These are phyloP conservation scores for Boletus reticulatus DNA, from an alignment of 768 basidiomycete genomes.

Conservation along the genomic window DNA sequence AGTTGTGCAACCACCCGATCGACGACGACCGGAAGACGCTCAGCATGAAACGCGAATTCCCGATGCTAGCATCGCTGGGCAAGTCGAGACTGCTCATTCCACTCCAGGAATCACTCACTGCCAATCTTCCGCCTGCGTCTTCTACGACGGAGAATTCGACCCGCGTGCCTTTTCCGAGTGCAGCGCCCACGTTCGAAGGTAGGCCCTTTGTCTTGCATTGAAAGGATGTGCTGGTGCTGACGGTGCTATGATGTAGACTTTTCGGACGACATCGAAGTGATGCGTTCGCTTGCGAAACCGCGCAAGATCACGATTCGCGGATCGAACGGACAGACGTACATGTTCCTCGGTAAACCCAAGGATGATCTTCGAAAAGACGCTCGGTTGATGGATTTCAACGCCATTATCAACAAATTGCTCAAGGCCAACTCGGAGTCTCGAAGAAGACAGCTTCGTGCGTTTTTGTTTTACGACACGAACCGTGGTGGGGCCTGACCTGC, in stretches of 20 bases:
- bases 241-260: conserved; percentile 50
- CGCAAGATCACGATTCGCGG: conserved; percentile 86
- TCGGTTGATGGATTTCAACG: conserved; percentile 95
- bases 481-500: not conserved
- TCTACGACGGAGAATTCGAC: conserved; percentile 43
- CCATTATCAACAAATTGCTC: conserved; percentile 94
- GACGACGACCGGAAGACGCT: conserved; percentile 36
- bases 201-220: conserved; percentile 4
- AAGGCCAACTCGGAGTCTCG: conserved; percentile 94
- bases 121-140: conserved; percentile 77
- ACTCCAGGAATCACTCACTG: conserved; percentile 89
- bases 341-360: conserved; percentile 94
- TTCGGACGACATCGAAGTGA: conserved; percentile 80
- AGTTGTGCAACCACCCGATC: conserved; percentile 58
- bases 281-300: conserved; percentile 89
- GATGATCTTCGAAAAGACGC: conserved; percentile 98
- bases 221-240: not conserved
- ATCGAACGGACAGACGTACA: conserved; percentile 79
- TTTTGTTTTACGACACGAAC: not conserved
- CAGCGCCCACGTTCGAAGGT: conserved; percentile 74
- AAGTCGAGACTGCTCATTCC: conserved; percentile 79
- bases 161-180: conserved; percentile 78
- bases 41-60: conserved; percentile 52
- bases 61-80: conserved; percentile 51
- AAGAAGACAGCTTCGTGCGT: conserved; percentile 83